These are phyloP conservation scores for Geotrichum carabidarum DNA, from an alignment of 1,139 yeast genomes.

Conservation along the genomic window DNA sequence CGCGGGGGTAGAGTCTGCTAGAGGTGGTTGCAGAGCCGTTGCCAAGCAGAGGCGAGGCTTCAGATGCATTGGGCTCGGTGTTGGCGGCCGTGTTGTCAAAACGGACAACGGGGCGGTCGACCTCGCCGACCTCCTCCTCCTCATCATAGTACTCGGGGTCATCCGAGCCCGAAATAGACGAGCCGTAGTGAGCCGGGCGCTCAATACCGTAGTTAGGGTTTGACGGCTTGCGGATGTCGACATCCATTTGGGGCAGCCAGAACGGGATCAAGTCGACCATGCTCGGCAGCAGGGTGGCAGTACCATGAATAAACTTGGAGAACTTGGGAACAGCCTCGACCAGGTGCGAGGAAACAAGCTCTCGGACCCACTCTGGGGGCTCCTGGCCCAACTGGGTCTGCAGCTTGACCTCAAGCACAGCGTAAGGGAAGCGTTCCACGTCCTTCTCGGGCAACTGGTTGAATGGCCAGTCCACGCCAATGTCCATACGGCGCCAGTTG, in stretches of 20 bases:
- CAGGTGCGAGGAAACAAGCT: conserved; percentile 80
- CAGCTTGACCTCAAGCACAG: conserved; percentile 90
- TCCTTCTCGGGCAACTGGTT: conserved; percentile 77
- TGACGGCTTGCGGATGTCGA: conserved; percentile 88
- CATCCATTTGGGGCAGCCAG: conserved; percentile 98
- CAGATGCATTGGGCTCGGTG: conserved; percentile 25
- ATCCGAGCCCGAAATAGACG: conserved; percentile 34
- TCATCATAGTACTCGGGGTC: conserved; percentile 48
- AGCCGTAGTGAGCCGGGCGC: conserved; percentile 48
- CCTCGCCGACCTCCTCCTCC: conserved; percentile 31
- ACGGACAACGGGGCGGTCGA: conserved; percentile 24
- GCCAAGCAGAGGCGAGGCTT: conserved; percentile 31
- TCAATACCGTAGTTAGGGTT: conserved; percentile 60
- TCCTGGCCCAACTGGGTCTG: conserved; percentile 98
- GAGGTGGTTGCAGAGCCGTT: conserved; percentile 12
- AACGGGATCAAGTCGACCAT: conserved; percentile 80
- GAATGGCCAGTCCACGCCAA: conserved; percentile 96
- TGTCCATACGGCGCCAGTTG: conserved; percentile 97
- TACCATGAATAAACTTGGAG: conserved; percentile 94
- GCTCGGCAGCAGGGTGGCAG: conserved; percentile 81
- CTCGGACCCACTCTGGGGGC: conserved; percentile 96
- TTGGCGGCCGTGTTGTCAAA: conserved; percentile 29
- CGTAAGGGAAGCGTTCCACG: conserved; percentile 90
- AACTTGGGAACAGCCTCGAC: conserved; percentile 98
- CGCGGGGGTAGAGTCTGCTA: conserved; percentile 19